Base-by-base conservation (phyloP, 2,329 filamentous ascomycete species). In the Epicoccum nigrum region DNA sequence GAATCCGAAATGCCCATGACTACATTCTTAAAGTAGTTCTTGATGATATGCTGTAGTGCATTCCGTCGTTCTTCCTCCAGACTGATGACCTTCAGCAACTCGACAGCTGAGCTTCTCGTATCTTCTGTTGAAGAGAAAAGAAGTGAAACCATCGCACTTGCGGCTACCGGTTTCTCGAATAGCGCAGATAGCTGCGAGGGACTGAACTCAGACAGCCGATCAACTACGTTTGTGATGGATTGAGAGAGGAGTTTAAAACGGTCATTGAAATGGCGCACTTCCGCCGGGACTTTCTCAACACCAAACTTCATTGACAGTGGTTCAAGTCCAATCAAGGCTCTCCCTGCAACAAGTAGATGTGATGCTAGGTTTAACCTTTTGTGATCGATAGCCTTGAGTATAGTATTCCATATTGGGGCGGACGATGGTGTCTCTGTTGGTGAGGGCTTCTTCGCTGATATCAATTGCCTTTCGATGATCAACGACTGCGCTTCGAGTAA, bases 31-130 rank as follows among this genome's bases (percentile, higher is more conserved):
- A 84, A 85, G 55, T 81, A 82, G 0, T 76, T 75, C 40, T 78
- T 74, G n/a, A 87, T 67, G n/a, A 87, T 71, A 62, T 86, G 79
- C 35, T 81, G 81, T 12, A 88, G 74, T 13, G 84, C 85, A 58
- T 86, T 84, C 55, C 81, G 76, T 48, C 85, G 78, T 53, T 79
- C 81, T 45, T 81, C 81, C 70, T 95, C 85, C 7, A 83, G 83
- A 28, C 90, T 94, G 63, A 93, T 84, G 28, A 85, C 85, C 72
- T 96, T 96, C 58, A 97, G 82, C 21, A 97, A 77, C 59, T 92
- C 88, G 6, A 92, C 83, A 1, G 89, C 87, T 13, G 90, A 88
- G 68, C 92, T 87, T 55, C 90, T 91, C 27, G 94, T 86, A 51
- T 86, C 82, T 48, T 88, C 79, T 60, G 95, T 87, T 13, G 90